Conservation (phyloP, 75 land plant species). For the Pinus taeda region DNA sequence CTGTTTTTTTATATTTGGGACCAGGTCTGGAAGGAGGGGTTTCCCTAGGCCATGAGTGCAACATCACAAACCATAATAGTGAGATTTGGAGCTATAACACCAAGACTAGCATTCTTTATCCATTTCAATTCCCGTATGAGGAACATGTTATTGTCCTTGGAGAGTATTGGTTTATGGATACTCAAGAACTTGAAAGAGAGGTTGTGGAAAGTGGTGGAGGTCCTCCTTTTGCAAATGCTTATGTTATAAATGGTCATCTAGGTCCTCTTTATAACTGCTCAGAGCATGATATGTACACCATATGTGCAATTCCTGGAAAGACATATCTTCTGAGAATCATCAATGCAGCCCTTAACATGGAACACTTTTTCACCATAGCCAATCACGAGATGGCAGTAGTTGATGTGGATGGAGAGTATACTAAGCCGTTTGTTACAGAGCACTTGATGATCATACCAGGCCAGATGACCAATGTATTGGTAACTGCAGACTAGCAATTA, state of each 20-base stretch:
- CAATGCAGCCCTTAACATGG: not conserved
- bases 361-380: slow-evolving; percentile 60
- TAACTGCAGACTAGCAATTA: slow-evolving; percentile 42
- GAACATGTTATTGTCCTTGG: slow-evolving; percentile 42
- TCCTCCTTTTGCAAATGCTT: slow-evolving; percentile 37
- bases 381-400: slow-evolving; percentile 59
- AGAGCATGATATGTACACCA: not conserved
- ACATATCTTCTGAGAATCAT: slow-evolving; percentile 16
- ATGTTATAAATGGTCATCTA: slow-evolving; percentile 47
- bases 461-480: slow-evolving; percentile 58
- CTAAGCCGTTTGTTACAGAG: slow-evolving; percentile 31
- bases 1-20: too few relatives aligned
- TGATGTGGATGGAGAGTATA: slow-evolving; percentile 9
- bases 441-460: slow-evolving; percentile 52
- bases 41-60: too few relatives aligned
- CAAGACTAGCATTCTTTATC: slow-evolving; percentile 34
- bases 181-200: not conserved
- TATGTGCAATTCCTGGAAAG: slow-evolving; percentile 22
- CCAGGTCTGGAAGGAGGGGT: too few relatives aligned
- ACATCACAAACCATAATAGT: too few relatives aligned
- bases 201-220: slow-evolving; percentile 33
- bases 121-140: slow-evolving; percentile 30
- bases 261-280: slow-evolving; percentile 50
- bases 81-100: too few relatives aligned
- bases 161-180: not conserved